A percentile compares a stretch with the other conserved stretches of the same genome.
phyloP scores from a whole-genome alignment of 2,329 filamentous ascomycete species.

The Chrysosporium queenslandicum region DNA sequence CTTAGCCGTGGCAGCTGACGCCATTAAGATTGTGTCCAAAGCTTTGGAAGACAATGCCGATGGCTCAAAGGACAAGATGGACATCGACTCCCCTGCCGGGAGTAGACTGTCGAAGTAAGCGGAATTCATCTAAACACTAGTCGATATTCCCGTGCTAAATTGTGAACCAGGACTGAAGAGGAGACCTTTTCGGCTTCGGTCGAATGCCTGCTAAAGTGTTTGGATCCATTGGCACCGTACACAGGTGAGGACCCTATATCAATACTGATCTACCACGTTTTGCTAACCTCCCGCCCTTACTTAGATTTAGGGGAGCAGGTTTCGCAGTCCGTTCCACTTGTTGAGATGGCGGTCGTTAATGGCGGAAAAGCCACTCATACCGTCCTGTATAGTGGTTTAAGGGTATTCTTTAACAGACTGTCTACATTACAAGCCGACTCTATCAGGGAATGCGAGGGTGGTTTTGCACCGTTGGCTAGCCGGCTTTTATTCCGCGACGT shows the following conservation, averaged over 20 bases:
- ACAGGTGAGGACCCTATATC: conserved; percentile 18
- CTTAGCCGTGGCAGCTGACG: conserved; percentile 58
- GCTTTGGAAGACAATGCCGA: conserved; percentile 48
- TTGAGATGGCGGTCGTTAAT: conserved; percentile 25
- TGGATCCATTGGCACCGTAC: conserved; percentile 23
- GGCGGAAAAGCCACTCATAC: conserved; percentile 29
- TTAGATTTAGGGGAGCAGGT: conserved; percentile 27
- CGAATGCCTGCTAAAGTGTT: conserved; percentile 31
- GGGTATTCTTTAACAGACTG: conserved; percentile 26
- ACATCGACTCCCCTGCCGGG: conserved; percentile 46
- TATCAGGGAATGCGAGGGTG: conserved; percentile 20
- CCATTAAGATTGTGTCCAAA: conserved; percentile 53
- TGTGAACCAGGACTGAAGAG: conserved; percentile 21
- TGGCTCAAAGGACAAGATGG: conserved; percentile 54
- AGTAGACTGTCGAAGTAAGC: conserved; percentile 31
- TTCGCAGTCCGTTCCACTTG: conserved; percentile 22
- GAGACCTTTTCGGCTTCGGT: conserved; percentile 33
- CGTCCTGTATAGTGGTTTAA: conserved; percentile 29
- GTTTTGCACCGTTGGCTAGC: conserved; percentile 24
- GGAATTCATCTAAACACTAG: neutral
- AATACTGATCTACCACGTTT: conserved; percentile 16
- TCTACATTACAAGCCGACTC: conserved; percentile 18
- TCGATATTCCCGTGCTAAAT: neutral
- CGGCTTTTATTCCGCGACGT: conserved; percentile 27
- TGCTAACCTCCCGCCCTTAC: neutral